phyloP scores from a whole-genome alignment of 306 rosid species.

The Castanea crenata region DNA sequence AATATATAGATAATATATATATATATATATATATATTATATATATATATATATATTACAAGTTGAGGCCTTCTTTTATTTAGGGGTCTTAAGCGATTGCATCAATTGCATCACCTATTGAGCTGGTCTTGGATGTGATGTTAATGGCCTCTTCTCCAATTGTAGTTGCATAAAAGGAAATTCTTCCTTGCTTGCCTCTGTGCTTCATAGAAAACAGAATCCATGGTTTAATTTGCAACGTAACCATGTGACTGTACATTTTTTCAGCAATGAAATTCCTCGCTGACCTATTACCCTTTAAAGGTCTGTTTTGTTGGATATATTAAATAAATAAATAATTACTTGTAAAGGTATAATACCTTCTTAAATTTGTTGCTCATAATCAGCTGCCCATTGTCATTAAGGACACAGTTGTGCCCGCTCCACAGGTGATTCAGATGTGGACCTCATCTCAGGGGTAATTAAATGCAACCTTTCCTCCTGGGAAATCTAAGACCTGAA shows the following conservation, averaged over 20 bases:
- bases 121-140: conserved; percentile 46
- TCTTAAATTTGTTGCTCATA: conserved; percentile 28
- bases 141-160: conserved; percentile 80
- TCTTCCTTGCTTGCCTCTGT: conserved; percentile 93
- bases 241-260: conserved; percentile 74
- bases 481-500: conserved; percentile 62
- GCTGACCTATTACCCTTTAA: conserved; percentile 40
- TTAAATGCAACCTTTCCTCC: conserved; percentile 60
- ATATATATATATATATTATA: no score
- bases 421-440: conserved; percentile 47
- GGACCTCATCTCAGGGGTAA: conserved; percentile 49
- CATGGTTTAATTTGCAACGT: conserved; percentile 62
- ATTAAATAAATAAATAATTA: neutral
- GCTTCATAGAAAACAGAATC: conserved; percentile 84
- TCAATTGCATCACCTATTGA: no score
- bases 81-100: no score
- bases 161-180: conserved; percentile 75
- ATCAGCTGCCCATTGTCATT: conserved; percentile 59
- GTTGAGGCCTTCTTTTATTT: no score
- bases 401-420: conserved; percentile 62
- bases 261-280: conserved; percentile 46
- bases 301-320: neutral
- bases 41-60: no score
- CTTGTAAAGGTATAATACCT: conserved; percentile 38
- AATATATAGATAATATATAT: no score